Conservation (phyloP, 371 early-diverging fungal genomes). For the Vittaforma corneae region DNA sequence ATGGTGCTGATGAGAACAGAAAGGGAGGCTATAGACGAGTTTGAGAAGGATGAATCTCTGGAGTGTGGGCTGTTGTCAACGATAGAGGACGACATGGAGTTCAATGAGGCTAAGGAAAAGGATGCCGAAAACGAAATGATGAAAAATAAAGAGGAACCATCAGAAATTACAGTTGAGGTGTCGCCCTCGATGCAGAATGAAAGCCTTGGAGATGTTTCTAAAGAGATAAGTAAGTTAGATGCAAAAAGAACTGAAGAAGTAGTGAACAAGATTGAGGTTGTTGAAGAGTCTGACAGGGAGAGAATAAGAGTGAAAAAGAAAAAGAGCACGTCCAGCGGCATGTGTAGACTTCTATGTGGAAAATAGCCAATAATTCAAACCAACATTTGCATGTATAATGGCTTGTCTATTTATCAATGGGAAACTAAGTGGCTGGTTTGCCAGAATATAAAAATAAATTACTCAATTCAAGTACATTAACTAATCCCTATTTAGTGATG, state of each 20-base stretch:
- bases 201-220: background rate
- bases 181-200: constrained; percentile 9
- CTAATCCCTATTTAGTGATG: too few species aligned
- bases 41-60: constrained; percentile 18
- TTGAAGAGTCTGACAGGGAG: background rate
- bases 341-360: background rate
- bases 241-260: background rate
- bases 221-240: background rate
- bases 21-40: constrained; percentile 33
- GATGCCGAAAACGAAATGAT: constrained; percentile 13
- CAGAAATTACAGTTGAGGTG: background rate
- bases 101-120: constrained; percentile 33
- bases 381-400: background rate
- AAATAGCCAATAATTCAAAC: background rate
- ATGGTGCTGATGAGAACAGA: constrained; percentile 24
- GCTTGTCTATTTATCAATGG: too few species aligned
- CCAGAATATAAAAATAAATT: too few species aligned
- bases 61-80: constrained; percentile 5
- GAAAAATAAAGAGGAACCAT: background rate
- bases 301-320: background rate
- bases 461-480: too few species aligned
- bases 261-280: background rate
- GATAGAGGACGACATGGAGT: constrained; percentile 10
- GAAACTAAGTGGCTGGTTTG: too few species aligned
- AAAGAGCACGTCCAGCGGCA: background rate